These are phyloP conservation scores for Alternaria sp. DNA, from an alignment of 2,329 filamentous ascomycete genomes.

Conservation along the genomic window DNA sequence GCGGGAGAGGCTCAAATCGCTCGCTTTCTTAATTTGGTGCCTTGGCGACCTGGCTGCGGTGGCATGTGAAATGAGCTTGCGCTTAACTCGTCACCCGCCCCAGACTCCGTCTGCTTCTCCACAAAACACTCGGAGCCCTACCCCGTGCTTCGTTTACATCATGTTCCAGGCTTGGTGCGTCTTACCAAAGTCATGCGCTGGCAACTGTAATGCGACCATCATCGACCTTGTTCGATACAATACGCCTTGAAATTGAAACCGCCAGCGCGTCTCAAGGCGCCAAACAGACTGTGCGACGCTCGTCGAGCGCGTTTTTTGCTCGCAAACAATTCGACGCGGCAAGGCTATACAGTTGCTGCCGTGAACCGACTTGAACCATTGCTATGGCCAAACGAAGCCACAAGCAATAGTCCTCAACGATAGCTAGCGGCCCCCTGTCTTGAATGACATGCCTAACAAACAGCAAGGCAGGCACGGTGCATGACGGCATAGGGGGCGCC, in stretches of 20 bases:
- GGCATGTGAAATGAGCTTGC: conserved; percentile 39
- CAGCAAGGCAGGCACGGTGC: neutral
- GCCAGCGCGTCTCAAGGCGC: neutral
- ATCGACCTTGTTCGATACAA: neutral
- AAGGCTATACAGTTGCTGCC: neutral
- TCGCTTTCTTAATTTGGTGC: conserved; percentile 31
- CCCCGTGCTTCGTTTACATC: conserved; percentile 15
- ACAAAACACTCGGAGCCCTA: conserved; percentile 13
- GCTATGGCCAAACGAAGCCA: conserved; percentile 6
- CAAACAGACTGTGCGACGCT: neutral
- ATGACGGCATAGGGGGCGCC: neutral
- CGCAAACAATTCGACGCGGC: neutral
- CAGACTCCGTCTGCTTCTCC: conserved; percentile 19
- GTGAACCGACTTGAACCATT: conserved; percentile 13
- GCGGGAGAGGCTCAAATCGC: conserved; percentile 30
- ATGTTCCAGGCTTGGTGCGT: neutral
- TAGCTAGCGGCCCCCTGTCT: conserved; percentile 1
- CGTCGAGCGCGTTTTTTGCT: neutral
- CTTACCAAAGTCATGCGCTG: conserved; percentile 1
- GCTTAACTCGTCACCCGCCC: conserved; percentile 24
- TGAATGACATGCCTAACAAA: neutral
- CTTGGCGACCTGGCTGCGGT: conserved; percentile 27
- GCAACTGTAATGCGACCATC: neutral
- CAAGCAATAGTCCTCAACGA: neutral
- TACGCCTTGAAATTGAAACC: conserved; percentile 1